Base-by-base conservation (phyloP, 208 protist species). In the Leishmania major region DNA sequence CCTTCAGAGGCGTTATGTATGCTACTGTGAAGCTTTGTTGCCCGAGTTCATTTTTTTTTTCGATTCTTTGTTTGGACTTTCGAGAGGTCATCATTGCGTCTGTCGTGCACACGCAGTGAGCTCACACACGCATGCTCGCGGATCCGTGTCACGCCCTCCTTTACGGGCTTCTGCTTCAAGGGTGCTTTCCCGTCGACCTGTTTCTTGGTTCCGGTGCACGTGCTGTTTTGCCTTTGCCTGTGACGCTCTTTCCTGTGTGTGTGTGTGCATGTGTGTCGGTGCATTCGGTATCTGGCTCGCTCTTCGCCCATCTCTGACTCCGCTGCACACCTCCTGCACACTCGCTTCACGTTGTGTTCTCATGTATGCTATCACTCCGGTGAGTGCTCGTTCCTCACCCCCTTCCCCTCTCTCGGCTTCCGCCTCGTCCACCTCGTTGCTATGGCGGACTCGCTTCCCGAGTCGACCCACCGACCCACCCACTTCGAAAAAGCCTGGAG, bases 361-460 rank as follows among this genome's bases (percentile, higher is more conserved):
- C 53, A 77, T 77, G 73, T 77, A 77, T 77, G 71, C 28, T 75
- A 59, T 59, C 15, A 77, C 19, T 59, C n/a, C n/a, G 31, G 28
- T 19, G 35, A 31, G 73, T 5, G 73, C 13, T 40, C 17, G 73
- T 17, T 11, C 49, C 31, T 59, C 73, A 28, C 73, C 31, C 0
- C n/a, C 19, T 57, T 47, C 35, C 15, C 19, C 73, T 77, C 35
- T 31, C 47, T 77, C 40, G 49, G 17, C 5, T 40, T 57, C 73
- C 19, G 2, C 40, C 51, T 43, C 22, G 25, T 17, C 13, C 31
- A 28, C 19, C 17, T 62, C 25, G 51, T 55, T 74, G 70, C 70
- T 45, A 53, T 74, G 28, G 45, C n/a, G 10, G 45, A 45, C 70
- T 31, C 45, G 11, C 51, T 74, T 55, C 28, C 28, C 70, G 28